Base-by-base conservation (phyloP, 305 asterid species). In the Caryopteris hybrid region DNA sequence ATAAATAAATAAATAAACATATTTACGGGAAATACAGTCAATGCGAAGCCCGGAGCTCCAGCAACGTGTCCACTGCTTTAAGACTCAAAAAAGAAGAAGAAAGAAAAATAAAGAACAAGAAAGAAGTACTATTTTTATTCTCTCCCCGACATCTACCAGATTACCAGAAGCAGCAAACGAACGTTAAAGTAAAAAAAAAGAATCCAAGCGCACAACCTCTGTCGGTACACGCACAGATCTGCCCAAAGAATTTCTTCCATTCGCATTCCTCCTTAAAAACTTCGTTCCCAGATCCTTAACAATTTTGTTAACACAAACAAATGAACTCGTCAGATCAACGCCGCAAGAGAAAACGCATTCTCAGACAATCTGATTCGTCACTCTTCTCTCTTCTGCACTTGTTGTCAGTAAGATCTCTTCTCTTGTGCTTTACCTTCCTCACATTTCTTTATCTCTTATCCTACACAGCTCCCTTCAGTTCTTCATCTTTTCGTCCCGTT, bases 281-380 rank as follows among this genome's bases (percentile, higher is more conserved):
- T 9, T 34, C 56, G 25, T 4, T 54, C 8, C n/a, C 65, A 59
- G 58, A 59, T 70, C 73, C 48, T 34, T 54, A 3, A 67, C 27
- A n/a, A 17, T 27, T 58, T 20, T 39, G 38, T 23, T 62, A 10
- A 17, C 5, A 29, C 13, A 59, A 45, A 9, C 65, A 68, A 21
- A 87, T 89, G 96, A 92, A 80, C 73, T 79, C 84, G 43, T 76
- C 95, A 12, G 91, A 91, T 81, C 88, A 80, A 74, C 85, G 91
- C 52, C 89, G 96, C 71, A 91, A 87, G 85, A 78, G 96, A 69
- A 93, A 88, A 78, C 85, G 92, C 34, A 33, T 76, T 20, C 61
- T 78, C 62, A 64, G 90, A 71, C 86, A 76, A 51, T 51, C 91
- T 9, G 70, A 68, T 61, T 74, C 81, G 18, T 20, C 76, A 8